Evolutionary conservation across 352 stramenopile genomes (phyloP), one percentile per base, ranked within the genome.

Genomic region (Phytophthora syringae): DNA sequence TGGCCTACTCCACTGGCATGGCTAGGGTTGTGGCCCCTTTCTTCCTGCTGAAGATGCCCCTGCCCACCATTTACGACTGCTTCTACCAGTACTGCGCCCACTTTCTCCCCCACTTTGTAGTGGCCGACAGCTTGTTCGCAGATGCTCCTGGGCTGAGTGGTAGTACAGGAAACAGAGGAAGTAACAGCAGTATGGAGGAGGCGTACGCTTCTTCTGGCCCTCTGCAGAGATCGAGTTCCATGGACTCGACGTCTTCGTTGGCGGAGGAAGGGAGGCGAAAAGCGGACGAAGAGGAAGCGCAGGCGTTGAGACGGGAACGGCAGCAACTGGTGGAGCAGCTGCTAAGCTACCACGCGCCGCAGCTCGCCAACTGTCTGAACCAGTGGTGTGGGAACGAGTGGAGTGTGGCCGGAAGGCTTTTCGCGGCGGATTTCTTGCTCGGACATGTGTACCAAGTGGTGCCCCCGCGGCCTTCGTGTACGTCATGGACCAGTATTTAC

Each of bases 51-150:
- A 69, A 89, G 37, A 78, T 94, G 60, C 80, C 86, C 28, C 69
- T 94, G 22, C 73, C 84, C 12, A 92, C 84, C 4, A 84, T 94
- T 51, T 94, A 94, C 66, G 86, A 94, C 74, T 94, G 86, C 70
- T 94, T 92, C 50, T 94, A 94, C 65, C 86, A 92, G 67, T 94
- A 88, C 56, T 92, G 86, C 49, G 83, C 84, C 27, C 77, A 72
- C 27, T 92, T 89, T 42, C 45, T 94, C 30, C 85, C 85, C 9
- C 81, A 92, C 30, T 84, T 93, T 67, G 79, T 93, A 9, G 85
- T 80, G 21, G 74, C 64, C 3, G 78, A 80, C 45, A 72, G 53
- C 42, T 45, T 79, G 27, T 75, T 76, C 25, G 57, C 67, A 7
- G 57, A 79, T n/a, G 13, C 70, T 1, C 50, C 59, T 0, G 39